Base-by-base conservation (phyloP, 176 grass and related monocot genomes). In the Rhynchospora tenuis region DNA sequence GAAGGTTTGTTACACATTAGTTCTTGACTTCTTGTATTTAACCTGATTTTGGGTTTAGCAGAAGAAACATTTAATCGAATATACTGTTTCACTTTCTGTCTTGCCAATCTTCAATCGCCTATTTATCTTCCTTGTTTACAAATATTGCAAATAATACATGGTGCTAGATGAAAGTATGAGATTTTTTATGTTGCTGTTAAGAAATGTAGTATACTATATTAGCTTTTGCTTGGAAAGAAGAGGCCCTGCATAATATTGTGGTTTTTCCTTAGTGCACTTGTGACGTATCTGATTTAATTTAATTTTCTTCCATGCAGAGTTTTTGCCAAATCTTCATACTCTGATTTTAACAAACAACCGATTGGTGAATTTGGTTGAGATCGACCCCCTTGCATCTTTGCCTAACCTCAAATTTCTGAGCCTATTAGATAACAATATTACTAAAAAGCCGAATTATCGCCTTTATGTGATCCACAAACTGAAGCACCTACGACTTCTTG, bases 401-500 rank as follows among this genome's bases (percentile, higher is more conserved):
- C 87, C 90, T 27, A 95, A 99, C 57, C 88, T 99, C 79, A 91
- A 99, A 82, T 95, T 89, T 78, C 91, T 99, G 64, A 95, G 96
- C 83, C 90, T 99, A 86, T 84, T 99, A 85, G 96, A 99, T 85
- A 99, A 95, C 77, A 95, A 88, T 50, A 85, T 99, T 84, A 99
- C 93, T 54, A 99, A 99, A 87, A 94, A 99, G 59, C 88, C 96
- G 73, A 92, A 99, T 62, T 99, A 99, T 74, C 83, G 96, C 29
- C 64, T 99, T 13, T 99, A 99, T 93, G 96, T 99, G 7, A 92
- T 99, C 74, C 89, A 99, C 81, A 99, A 95, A 85, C 52, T 99
- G 83, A 99, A 95, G 85, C 85, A 92, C 55, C 78, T 99, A 76
- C 84, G 93, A 45, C 66, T 99, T 84, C 88, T 99, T 59, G 96